Evolutionary conservation across 257 asterid species (phyloP).

Genomic region (Lantana camara): DNA sequence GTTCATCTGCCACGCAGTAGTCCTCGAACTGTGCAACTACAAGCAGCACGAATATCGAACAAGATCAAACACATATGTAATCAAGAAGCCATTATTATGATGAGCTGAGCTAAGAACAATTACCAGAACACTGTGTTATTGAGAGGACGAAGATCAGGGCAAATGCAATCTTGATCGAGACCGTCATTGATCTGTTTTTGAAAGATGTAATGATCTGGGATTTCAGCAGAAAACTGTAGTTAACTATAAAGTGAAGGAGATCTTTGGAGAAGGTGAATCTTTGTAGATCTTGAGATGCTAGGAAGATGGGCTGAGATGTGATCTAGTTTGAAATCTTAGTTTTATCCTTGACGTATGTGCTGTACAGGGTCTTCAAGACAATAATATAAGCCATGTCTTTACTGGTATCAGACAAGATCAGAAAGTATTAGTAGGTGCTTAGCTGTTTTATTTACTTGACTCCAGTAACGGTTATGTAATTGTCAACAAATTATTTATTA

Average conservation of each 20-base stretch:
- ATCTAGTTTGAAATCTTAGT: slow-evolving; percentile 26
- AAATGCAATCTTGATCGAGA: slow-evolving; percentile 30
- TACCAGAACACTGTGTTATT: slow-evolving; percentile 45
- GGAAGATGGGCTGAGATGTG: slow-evolving; percentile 26
- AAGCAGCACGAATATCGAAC: background rate
- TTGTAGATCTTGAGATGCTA: slow-evolving; percentile 30
- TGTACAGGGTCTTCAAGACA: too few relatives aligned
- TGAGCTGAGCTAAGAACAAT: background rate
- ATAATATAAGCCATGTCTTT: background rate
- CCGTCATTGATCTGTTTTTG: slow-evolving; percentile 23
- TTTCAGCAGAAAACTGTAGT: background rate
- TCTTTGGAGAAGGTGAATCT: slow-evolving; percentile 14
- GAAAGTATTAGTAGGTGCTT: background rate
- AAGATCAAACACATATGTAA: background rate
- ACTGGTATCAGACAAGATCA: background rate
- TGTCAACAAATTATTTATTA: background rate
- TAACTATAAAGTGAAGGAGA: background rate
- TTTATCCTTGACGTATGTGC: slow-evolving; percentile 7
- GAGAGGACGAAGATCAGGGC: slow-evolving; percentile 31
- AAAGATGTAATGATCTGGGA: background rate
- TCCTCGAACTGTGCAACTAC: slow-evolving; percentile 65
- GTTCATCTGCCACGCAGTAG: slow-evolving; percentile 80
- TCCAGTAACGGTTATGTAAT: background rate
- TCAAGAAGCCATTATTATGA: background rate
- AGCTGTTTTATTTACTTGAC: slow-evolving; percentile 16